Percentiles rank a stretch among this genome's conserved stretches.
These are phyloP conservation scores for Fusarium succisae DNA, from an alignment of 2,329 filamentous ascomycete species.

Conservation along the genomic window DNA sequence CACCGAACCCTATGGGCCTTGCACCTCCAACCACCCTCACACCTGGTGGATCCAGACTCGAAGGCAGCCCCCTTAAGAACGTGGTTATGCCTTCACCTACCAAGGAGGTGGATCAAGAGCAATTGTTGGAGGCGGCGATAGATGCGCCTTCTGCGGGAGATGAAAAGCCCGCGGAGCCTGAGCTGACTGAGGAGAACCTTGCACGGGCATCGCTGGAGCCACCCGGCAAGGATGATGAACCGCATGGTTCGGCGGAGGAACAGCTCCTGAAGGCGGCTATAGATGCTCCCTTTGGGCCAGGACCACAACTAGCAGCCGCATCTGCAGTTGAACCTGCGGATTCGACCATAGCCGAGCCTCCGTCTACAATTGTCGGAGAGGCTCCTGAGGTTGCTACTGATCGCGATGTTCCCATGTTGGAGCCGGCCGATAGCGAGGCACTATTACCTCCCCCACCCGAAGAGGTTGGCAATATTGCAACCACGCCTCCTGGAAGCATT, in stretches of 20 bases:
- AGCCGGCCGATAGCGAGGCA: conserved; percentile 31
- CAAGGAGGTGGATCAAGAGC: conserved; percentile 42
- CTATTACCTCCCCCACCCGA: conserved; percentile 51
- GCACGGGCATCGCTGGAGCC: neutral
- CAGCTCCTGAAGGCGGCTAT: conserved; percentile 11
- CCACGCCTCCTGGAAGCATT: conserved; percentile 42
- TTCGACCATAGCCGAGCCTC: conserved; percentile 45
- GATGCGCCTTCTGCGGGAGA: neutral
- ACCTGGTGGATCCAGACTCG: conserved; percentile 48
- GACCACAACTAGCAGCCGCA: neutral
- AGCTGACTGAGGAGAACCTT: conserved; percentile 14
- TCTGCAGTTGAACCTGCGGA: conserved; percentile 5
- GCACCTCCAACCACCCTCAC: conserved; percentile 43
- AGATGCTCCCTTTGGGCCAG: conserved; percentile 19
- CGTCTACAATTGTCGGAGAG: conserved; percentile 46
- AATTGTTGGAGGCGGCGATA: neutral
- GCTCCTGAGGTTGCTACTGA: conserved; percentile 42
- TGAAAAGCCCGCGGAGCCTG: neutral
- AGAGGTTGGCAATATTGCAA: conserved; percentile 53
- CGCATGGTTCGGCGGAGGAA: conserved; percentile 13
- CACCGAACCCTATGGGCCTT: conserved; percentile 46
- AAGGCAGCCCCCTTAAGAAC: conserved; percentile 64
- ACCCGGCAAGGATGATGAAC: conserved; percentile 5
- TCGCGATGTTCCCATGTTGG: conserved; percentile 39
- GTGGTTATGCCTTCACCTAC: conserved; percentile 59